Conservation (phyloP, 2,329 filamentous ascomycete genomes). For the Ambrosiella beaveri region DNA sequence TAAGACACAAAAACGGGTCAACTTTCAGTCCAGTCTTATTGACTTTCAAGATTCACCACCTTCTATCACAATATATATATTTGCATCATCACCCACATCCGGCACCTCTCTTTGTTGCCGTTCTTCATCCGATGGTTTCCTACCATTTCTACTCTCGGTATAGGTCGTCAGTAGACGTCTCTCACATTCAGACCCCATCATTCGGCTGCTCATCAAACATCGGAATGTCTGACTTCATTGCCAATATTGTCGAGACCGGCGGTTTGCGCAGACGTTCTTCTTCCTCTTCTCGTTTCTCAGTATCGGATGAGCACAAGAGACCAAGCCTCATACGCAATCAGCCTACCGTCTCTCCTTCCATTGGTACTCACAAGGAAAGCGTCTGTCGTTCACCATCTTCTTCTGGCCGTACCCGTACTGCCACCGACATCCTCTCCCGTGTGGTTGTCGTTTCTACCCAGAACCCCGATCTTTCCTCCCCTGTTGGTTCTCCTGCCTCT, state of each 20-base stretch:
- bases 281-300: slow-evolving; percentile 13
- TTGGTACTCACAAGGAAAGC: slow-evolving; percentile 8
- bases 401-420: slow-evolving; percentile 10
- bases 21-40: background rate
- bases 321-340: slow-evolving; percentile 12
- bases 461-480: slow-evolving; percentile 6
- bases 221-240: slow-evolving; percentile 11
- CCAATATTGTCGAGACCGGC: slow-evolving; percentile 11
- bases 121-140: slow-evolving; percentile 7
- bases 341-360: slow-evolving; percentile 10
- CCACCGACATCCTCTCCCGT: slow-evolving; percentile 11
- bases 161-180: slow-evolving; percentile 9
- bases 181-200: slow-evolving; percentile 2
- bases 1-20: background rate
- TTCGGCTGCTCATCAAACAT: slow-evolving; percentile 8
- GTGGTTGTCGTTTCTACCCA: slow-evolving; percentile 10
- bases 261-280: slow-evolving; percentile 11
- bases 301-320: slow-evolving; percentile 10
- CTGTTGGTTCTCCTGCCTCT: slow-evolving; percentile 5
- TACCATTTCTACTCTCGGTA: slow-evolving; percentile 10
- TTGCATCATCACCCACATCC: background rate
- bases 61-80: background rate
- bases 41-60: background rate
- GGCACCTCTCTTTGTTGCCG: background rate
- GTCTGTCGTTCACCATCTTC: slow-evolving; percentile 9